A percentile compares a stretch with the other conserved stretches of the same genome.
phyloP scores from a whole-genome alignment of 1,284 basidiomycete species.

The Coniferiporia weirii region DNA sequence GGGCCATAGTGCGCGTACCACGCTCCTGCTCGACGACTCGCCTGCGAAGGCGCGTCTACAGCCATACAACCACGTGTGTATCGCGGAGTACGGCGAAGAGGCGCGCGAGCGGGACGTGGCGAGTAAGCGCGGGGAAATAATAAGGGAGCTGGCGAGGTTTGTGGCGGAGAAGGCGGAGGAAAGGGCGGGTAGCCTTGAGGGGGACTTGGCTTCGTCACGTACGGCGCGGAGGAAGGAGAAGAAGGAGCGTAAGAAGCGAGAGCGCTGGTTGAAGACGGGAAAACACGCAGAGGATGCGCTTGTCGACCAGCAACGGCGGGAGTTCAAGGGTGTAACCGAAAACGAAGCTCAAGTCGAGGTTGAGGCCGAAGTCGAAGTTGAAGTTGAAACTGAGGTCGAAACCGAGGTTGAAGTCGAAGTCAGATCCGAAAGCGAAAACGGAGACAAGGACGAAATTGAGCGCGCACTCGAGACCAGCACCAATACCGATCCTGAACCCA shows the following conservation, averaged over 20 bases:
- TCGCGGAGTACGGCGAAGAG: constrained; percentile 57
- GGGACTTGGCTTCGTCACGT: background rate
- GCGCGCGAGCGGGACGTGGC: constrained; percentile 43
- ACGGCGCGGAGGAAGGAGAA: constrained; percentile 6
- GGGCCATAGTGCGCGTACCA: constrained; percentile 58
- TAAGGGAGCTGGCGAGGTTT: background rate
- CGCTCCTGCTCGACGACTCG: constrained; percentile 80
- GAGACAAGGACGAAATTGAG: too few relatives aligned
- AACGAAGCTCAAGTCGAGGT: too few relatives aligned
- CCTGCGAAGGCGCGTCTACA: constrained; percentile 72
- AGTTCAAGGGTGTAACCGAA: too few relatives aligned
- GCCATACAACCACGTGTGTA: constrained; percentile 75
- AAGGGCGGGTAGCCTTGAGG: background rate
- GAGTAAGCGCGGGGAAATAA: constrained; percentile 14
- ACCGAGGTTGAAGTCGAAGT: too few relatives aligned
- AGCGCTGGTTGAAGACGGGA: background rate
- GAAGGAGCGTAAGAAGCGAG: constrained; percentile 12
- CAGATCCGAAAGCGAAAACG: too few relatives aligned
- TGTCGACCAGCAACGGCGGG: too few relatives aligned
- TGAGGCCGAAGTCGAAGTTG: too few relatives aligned
- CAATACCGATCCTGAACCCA: too few relatives aligned
- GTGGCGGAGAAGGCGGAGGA: background rate
- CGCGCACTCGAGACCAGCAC: too few relatives aligned
- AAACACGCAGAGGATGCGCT: background rate
- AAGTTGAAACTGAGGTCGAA: too few relatives aligned